Conservation (phyloP, 2,329 filamentous ascomycete genomes). For the Harringtonia lauricola region DNA sequence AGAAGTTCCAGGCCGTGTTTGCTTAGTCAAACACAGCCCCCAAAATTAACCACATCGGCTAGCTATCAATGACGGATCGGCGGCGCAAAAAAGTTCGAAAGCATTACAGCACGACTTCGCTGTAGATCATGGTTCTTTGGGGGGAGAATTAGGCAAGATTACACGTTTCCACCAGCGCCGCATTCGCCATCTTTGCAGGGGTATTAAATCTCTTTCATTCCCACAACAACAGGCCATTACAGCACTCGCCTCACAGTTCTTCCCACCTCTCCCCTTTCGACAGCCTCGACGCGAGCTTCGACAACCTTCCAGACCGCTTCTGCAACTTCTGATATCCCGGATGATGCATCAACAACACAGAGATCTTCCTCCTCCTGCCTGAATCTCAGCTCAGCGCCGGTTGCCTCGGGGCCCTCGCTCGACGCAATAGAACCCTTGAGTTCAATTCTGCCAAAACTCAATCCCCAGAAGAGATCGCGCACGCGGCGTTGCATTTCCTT, state of each 20-base stretch:
- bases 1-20: no score
- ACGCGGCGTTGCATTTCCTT: conserved; percentile 73
- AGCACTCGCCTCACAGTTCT: conserved; percentile 31
- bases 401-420: conserved; percentile 5
- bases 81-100: no score
- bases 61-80: no score
- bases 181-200: no score
- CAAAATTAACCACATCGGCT: no score
- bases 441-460: conserved; percentile 17
- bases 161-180: no score
- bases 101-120: no score
- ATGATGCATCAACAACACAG: conserved; percentile 41
- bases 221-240: no score
- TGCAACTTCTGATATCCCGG: conserved; percentile 43
- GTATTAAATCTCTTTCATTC: no score
- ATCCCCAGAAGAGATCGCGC: conserved; percentile 56
- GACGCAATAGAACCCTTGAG: conserved; percentile 9
- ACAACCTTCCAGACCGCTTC: conserved; percentile 44
- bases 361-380: conserved; percentile 41
- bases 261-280: conserved; percentile 38
- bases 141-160: no score
- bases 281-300: conserved; percentile 31
- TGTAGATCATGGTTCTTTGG: no score
- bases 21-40: neutral
- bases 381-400: conserved; percentile 21